Evolutionary conservation across 2,329 filamentous ascomycete genomes (phyloP).

Genomic region (Lachnellula occidentalis): DNA sequence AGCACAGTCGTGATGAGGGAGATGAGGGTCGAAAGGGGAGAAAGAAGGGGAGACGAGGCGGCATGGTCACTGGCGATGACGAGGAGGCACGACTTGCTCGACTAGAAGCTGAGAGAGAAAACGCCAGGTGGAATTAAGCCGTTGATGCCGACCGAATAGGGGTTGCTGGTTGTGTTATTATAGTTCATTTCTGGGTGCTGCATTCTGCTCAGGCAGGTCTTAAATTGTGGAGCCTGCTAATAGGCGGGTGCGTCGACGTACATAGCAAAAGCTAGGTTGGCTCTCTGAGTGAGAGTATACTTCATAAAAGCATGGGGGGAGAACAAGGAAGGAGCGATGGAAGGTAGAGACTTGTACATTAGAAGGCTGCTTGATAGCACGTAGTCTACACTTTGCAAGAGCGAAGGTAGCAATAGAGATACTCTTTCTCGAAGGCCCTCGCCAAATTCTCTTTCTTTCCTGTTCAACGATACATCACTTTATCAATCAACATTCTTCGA

Average conservation of each 20-base stretch:
- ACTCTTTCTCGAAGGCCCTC: neutral
- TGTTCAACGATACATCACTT: neutral
- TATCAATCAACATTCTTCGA: neutral
- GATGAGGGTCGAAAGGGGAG: constrained; percentile 39
- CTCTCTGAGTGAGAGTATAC: neutral
- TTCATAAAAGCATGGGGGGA: neutral
- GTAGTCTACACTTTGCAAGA: neutral
- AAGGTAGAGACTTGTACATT: neutral
- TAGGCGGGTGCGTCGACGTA: neutral
- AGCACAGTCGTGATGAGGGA: constrained; percentile 43
- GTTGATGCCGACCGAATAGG: neutral
- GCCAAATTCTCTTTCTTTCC: neutral
- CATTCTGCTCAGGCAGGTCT: too few species aligned
- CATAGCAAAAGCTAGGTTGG: neutral
- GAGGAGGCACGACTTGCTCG: constrained; percentile 34
- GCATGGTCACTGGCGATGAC: constrained; percentile 20
- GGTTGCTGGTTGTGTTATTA: neutral
- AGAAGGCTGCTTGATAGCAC: neutral
- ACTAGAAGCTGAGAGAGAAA: constrained; percentile 56
- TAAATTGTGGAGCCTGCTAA: too few species aligned
- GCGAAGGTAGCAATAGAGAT: neutral
- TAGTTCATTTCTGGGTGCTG: neutral
- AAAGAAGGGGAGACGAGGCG: constrained; percentile 35
- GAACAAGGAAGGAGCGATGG: neutral
- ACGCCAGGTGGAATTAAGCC: constrained; percentile 30